A percentile compares a stretch with the other conserved stretches of the same genome.
phyloP scores from a whole-genome alignment of 257 asterid species.

The Agastache rugosa region DNA sequence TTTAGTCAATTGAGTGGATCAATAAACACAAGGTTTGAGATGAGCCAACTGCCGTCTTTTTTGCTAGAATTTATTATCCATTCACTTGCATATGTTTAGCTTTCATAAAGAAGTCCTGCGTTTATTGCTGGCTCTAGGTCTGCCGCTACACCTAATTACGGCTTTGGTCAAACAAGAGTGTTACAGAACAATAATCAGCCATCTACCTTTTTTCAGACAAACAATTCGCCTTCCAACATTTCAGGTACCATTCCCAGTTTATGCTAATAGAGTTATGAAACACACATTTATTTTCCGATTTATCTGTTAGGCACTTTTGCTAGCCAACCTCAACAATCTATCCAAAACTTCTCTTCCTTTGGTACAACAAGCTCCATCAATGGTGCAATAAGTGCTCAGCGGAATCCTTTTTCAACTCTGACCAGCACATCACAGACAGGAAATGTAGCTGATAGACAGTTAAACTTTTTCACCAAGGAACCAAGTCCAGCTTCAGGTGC shows the following conservation, averaged over 20 bases:
- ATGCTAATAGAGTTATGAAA: constrained; percentile 21
- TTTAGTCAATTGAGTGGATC: constrained; percentile 74
- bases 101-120: constrained; percentile 26
- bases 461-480: constrained; percentile 25
- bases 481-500: constrained; percentile 29
- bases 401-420: constrained; percentile 55
- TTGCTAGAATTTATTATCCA: constrained; percentile 24
- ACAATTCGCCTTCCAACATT: constrained; percentile 48
- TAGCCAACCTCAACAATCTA: constrained; percentile 50
- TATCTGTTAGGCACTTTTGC: constrained; percentile 51
- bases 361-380: constrained; percentile 48
- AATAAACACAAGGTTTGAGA: constrained; percentile 59
- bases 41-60: constrained; percentile 33
- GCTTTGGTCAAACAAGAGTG: constrained; percentile 64
- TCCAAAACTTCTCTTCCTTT: constrained; percentile 51
- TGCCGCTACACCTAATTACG: constrained; percentile 58
- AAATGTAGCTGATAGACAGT: constrained; percentile 38
- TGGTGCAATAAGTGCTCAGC: constrained; percentile 41
- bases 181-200: constrained; percentile 59
- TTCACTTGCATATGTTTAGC: constrained; percentile 28
- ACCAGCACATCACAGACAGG: constrained; percentile 47
- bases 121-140: constrained; percentile 53
- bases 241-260: constrained; percentile 50
- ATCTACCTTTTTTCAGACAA: constrained; percentile 45
- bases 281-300: constrained; percentile 23